Conservation (phyloP, 305 asterid species). For the Caryopteris hybrid region DNA sequence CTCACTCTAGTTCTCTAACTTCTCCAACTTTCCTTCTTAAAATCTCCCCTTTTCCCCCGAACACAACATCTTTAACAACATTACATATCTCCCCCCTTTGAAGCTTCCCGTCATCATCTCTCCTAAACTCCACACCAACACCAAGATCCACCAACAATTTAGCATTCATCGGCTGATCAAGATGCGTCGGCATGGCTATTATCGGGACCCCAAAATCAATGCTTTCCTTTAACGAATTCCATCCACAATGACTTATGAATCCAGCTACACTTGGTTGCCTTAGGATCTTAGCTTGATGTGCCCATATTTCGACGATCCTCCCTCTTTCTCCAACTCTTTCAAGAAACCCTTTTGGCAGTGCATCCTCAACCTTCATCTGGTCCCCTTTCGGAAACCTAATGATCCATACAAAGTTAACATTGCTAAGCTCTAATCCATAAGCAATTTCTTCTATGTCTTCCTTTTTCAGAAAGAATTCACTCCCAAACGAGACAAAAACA, state of each 20-base stretch:
- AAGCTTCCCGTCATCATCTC: slow-evolving; percentile 22
- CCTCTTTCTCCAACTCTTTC: slow-evolving; percentile 36
- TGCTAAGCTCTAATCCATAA: slow-evolving; percentile 38
- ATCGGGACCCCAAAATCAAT: slow-evolving; percentile 38
- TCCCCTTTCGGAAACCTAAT: slow-evolving; percentile 32
- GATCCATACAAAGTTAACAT: slow-evolving; percentile 48
- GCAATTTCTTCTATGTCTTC: slow-evolving; percentile 42
- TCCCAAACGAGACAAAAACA: slow-evolving; percentile 45
- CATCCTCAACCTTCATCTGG: slow-evolving; percentile 6
- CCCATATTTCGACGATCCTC: slow-evolving; percentile 38
- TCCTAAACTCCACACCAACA: slow-evolving; percentile 35
- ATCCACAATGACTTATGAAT: slow-evolving; percentile 49
- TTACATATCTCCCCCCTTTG: slow-evolving; percentile 21
- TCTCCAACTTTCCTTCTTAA: slow-evolving; percentile 21
- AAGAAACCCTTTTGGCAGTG: slow-evolving; percentile 35
- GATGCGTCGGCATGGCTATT: slow-evolving; percentile 50
- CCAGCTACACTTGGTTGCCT: slow-evolving; percentile 35
- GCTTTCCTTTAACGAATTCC: slow-evolving; percentile 39
- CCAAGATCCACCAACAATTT: slow-evolving; percentile 35
- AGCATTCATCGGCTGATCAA: slow-evolving; percentile 51
- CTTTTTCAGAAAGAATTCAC: slow-evolving; percentile 31
- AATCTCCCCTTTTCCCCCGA: slow-evolving; percentile 19
- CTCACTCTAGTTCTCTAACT: slow-evolving; percentile 16
- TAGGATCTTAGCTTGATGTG: slow-evolving; percentile 41
- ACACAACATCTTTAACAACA: slow-evolving; percentile 29